Conservation (phyloP, 2,329 filamentous ascomycete genomes). For the Zymoseptoria pseudotritici region DNA sequence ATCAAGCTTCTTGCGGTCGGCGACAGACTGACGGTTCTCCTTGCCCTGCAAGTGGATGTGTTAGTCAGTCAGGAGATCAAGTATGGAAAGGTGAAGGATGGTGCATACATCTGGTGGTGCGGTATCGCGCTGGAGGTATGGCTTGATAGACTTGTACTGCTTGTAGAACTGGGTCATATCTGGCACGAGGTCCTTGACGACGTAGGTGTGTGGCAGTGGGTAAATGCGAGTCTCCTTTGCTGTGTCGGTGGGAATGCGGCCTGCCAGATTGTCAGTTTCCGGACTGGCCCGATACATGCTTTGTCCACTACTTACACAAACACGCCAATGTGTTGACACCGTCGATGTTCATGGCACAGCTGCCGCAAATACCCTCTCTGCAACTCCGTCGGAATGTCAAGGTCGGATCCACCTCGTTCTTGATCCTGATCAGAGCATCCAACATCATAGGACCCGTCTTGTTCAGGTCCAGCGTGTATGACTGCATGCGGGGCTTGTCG, state of each 20-base stretch:
- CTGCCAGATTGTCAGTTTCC: constrained; percentile 42
- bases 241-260: constrained; percentile 84
- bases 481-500: constrained; percentile 92
- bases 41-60: constrained; percentile 56
- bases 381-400: constrained; percentile 93
- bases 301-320: constrained; percentile 63
- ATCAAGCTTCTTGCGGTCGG: constrained; percentile 91
- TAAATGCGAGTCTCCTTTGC: constrained; percentile 85
- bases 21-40: constrained; percentile 85
- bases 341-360: constrained; percentile 99
- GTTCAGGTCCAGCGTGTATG: constrained; percentile 90
- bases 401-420: constrained; percentile 97
- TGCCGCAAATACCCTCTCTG: constrained; percentile 96
- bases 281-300: background rate
- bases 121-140: constrained; percentile 88
- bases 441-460: constrained; percentile 99
- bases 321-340: constrained; percentile 96
- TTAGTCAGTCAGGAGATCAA: constrained; percentile 7
- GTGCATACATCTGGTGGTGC: constrained; percentile 69
- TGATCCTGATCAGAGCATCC: constrained; percentile 93
- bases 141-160: constrained; percentile 99
- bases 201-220: constrained; percentile 95
- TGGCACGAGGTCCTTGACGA: constrained; percentile 97
- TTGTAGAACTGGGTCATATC: constrained; percentile 99
- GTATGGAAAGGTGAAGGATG: background rate